Evolutionary conservation across 164 flowering plant genomes (phyloP), one percentile per base, ranked within the genome.

Genomic region (Aristolochia californica): DNA sequence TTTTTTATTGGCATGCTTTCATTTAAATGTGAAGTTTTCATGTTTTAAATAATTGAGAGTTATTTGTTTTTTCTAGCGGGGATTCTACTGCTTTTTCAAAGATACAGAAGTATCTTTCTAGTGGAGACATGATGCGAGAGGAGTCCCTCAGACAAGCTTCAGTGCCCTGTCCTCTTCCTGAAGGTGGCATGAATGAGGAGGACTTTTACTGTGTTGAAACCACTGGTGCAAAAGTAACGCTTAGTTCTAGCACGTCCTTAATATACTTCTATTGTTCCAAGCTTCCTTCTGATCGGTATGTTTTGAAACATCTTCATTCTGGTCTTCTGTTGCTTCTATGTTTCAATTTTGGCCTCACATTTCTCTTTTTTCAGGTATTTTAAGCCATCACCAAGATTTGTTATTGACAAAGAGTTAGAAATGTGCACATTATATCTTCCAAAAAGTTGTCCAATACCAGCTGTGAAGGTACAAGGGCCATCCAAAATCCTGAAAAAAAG

Each of bases 281-380:
- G 49, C 88, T 91, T 45, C 98, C 98, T 56, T 81, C 91, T 44
- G 98, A 91, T 66, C 62, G 85, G 96, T 91, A 63, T 66, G 83
- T 72, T 8, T 48, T 34, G 40, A 22, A 50, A 50, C 13, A 16
- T 66, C 18, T 30, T 43, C 0, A 17, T n/a, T 52, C 4, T 47
- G 44, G 25, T 28, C 4, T 51, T 60, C 7, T 56, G n/a, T 43
- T 5, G 40, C 30, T 1, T 43, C 52, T 48, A n/a, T 15, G 47
- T 24, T 24, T 2, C 15, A 15, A n/a, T 14, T 21, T 40, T 12
- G 13, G 13, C 15, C 14, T 21, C 38, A 15, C 13, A 14, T 45
- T 28, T 45, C 62, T 20, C 13, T 14, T 11, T 55, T 38, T 69
- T 8, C 53, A 88, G 98, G 62, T 91, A 88, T 62, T 91, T 86